Evolutionary conservation across 805 yeast species (phyloP).

Genomic region (Groenewaldozyma salmanticensis): DNA sequence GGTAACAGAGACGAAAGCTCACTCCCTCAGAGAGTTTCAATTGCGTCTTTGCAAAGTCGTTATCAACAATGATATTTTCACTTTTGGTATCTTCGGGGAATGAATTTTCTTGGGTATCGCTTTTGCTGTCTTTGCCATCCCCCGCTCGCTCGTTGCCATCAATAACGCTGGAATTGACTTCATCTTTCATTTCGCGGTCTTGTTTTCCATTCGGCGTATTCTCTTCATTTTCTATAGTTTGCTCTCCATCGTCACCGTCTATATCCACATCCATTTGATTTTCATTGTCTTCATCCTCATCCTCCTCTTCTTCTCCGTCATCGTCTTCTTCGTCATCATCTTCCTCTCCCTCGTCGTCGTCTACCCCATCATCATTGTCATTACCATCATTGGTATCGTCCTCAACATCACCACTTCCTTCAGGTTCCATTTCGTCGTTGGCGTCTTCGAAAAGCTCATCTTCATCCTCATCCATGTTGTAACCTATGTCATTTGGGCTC

Average conservation of each 20-base stretch:
- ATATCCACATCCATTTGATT: constrained; percentile 9
- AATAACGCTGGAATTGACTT: too few relatives aligned
- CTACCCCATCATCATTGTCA: constrained; percentile 20
- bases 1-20: constrained; percentile 12
- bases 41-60: too few relatives aligned
- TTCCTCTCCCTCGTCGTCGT: constrained; percentile 20
- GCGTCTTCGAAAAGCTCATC: constrained; percentile 26
- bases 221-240: constrained; percentile 17
- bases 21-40: background rate
- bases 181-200: too few relatives aligned
- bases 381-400: constrained; percentile 15
- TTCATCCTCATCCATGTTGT: constrained; percentile 21
- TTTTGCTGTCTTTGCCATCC: background rate
- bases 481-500: constrained; percentile 9
- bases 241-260: constrained; percentile 15
- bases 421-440: constrained; percentile 23
- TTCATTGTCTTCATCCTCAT: constrained; percentile 25
- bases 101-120: background rate
- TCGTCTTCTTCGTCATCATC: constrained; percentile 23
- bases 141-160: background rate
- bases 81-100: too few relatives aligned
- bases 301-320: constrained; percentile 21
- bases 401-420: constrained; percentile 14
- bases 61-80: too few relatives aligned
- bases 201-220: constrained; percentile 6